Percentiles rank a stretch among this genome's conserved stretches.
Conservation (phyloP, 2,329 filamentous ascomycete genomes). For the Monilinia fructicola region DNA sequence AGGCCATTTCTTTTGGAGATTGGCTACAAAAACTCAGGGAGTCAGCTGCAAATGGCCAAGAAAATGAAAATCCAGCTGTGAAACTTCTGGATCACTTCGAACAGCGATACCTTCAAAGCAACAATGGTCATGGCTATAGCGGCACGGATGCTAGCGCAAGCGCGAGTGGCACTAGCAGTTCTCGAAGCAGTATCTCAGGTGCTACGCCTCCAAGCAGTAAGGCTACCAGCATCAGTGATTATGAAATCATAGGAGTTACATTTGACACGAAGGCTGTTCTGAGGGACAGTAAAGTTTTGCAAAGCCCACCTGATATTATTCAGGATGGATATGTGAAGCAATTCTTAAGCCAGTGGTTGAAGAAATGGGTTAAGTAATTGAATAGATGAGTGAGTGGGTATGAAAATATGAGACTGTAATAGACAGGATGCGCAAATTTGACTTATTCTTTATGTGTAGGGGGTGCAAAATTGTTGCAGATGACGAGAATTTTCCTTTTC, state of each 20-base stretch:
- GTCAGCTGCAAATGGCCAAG: constrained; percentile 47
- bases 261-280: constrained; percentile 23
- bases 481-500: not conserved
- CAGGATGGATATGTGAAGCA: constrained; percentile 24
- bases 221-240: constrained; percentile 7
- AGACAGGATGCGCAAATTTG: not conserved
- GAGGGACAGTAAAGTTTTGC: constrained; percentile 20
- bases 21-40: constrained; percentile 48
- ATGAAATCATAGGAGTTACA: constrained; percentile 18
- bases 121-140: constrained; percentile 16
- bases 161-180: constrained; percentile 14
- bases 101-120: constrained; percentile 22
- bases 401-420: not conserved
- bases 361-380: constrained; percentile 16
- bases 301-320: constrained; percentile 22
- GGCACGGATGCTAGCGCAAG: not conserved
- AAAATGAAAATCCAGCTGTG: constrained; percentile 35
- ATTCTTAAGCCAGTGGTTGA: constrained; percentile 21
- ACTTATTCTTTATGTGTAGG: not conserved
- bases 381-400: not conserved
- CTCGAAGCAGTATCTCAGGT: constrained; percentile 14
- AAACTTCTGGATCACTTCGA: constrained; percentile 24
- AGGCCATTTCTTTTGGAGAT: constrained; percentile 45
- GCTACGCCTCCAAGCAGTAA: constrained; percentile 13
- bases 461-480: not conserved